A percentile compares a stretch with the other conserved stretches of the same genome.
phyloP scores from a whole-genome alignment of 495 filamentous ascomycete genomes.

The Poronia punctata region DNA sequence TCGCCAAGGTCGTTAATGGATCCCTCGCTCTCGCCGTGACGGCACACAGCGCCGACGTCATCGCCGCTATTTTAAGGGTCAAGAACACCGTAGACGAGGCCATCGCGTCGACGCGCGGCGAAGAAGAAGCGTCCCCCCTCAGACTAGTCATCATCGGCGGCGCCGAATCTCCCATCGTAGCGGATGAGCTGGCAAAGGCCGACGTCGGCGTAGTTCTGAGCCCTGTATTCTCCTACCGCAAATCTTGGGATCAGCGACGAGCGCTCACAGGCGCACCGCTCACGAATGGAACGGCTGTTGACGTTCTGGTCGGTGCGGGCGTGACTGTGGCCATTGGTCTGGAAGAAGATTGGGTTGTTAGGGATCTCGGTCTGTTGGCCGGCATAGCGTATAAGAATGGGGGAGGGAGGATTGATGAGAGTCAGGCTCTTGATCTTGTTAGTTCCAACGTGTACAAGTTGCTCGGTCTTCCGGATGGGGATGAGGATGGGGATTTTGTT shows the following conservation, averaged over 20 bases:
- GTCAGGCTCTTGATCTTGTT: conserved; percentile 37
- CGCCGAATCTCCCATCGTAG: conserved; percentile 42
- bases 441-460: conserved; percentile 43
- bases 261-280: conserved; percentile 45
- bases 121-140: conserved; percentile 13
- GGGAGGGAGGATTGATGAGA: conserved; percentile 29
- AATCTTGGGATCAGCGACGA: conserved; percentile 40
- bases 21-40: conserved; percentile 32
- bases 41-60: conserved; percentile 39
- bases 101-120: conserved; percentile 11
- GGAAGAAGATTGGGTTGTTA: conserved; percentile 43
- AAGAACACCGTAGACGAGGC: conserved; percentile 29
- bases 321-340: conserved; percentile 40
- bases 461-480: conserved; percentile 28
- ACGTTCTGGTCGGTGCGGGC: conserved; percentile 37
- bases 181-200: conserved; percentile 38
- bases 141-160: conserved; percentile 41
- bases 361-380: conserved; percentile 40
- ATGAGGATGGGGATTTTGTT: conserved; percentile 26
- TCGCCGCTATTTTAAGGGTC: conserved; percentile 33
- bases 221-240: conserved; percentile 35
- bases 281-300: conserved; percentile 44
- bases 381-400: conserved; percentile 45
- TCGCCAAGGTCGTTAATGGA: conserved; percentile 33
- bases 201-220: conserved; percentile 43